phyloP scores from a whole-genome alignment of 2,329 filamentous ascomycete species.

The Arthroderma sp. region DNA sequence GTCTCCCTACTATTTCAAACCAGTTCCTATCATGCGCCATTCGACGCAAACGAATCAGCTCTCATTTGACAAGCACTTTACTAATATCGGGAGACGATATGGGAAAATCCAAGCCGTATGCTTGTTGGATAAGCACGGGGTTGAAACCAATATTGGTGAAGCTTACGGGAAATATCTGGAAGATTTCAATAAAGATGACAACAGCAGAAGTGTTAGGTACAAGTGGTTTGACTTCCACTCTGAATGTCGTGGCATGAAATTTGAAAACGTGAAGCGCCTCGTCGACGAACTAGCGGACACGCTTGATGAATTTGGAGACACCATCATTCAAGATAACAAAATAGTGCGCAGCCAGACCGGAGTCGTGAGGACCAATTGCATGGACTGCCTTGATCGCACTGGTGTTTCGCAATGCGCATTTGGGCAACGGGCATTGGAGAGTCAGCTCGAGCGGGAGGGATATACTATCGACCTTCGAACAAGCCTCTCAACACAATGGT shows the following conservation, averaged over 20 bases:
- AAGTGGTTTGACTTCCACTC: constrained; percentile 98
- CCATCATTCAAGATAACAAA: constrained; percentile 39
- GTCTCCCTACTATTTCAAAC: constrained; percentile 84
- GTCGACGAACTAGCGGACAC: constrained; percentile 55
- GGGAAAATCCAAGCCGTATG: constrained; percentile 67
- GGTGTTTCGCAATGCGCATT: constrained; percentile 93
- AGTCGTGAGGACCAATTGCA: constrained; percentile 87
- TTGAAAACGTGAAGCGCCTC: constrained; percentile 79
- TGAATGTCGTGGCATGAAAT: constrained; percentile 90
- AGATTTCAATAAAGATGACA: constrained; percentile 50
- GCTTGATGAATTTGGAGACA: constrained; percentile 61
- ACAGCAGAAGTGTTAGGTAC: constrained; percentile 48
- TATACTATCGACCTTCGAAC: constrained; percentile 61
- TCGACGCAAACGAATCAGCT: constrained; percentile 63
- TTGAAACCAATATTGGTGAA: constrained; percentile 65
- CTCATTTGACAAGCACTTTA: constrained; percentile 71
- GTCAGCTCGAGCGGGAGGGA: constrained; percentile 62
- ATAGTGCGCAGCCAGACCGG: constrained; percentile 48
- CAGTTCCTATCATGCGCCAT: constrained; percentile 67
- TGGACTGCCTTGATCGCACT: constrained; percentile 94
- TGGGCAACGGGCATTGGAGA: constrained; percentile 67
- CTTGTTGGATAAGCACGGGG: constrained; percentile 76
- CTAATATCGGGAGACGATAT: constrained; percentile 54
- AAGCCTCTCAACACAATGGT: constrained; percentile 77
- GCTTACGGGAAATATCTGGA: constrained; percentile 59